These are phyloP conservation scores for Vickermania ingenoplastis DNA, from an alignment of 208 protist genomes.

Conservation along the genomic window DNA sequence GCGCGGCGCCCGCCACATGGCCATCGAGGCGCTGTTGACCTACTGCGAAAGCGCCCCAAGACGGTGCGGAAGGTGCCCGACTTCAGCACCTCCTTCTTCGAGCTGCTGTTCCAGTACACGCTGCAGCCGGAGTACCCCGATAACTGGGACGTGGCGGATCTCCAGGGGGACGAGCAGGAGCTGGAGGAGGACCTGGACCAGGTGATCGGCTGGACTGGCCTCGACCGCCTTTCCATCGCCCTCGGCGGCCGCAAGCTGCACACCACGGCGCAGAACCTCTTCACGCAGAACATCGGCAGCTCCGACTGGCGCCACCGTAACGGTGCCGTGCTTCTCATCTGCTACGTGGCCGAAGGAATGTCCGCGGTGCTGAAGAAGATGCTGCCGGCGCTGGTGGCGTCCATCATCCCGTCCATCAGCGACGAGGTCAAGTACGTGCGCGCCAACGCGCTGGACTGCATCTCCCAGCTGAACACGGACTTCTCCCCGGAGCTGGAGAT, in stretches of 20 bases:
- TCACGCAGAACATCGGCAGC: constrained; percentile 57
- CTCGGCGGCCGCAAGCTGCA: constrained; percentile 74
- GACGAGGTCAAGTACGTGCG: constrained; percentile 80
- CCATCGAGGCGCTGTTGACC: constrained; percentile 69
- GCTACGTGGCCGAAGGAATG: constrained; percentile 67
- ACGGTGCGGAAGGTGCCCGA: constrained; percentile 65
- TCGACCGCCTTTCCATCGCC: constrained; percentile 68
- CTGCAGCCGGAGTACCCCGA: constrained; percentile 44
- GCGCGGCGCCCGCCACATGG: constrained; percentile 53
- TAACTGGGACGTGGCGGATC: constrained; percentile 56
- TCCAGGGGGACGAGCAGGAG: constrained; percentile 50
- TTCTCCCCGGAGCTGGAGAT: constrained; percentile 60
- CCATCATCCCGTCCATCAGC: constrained; percentile 31
- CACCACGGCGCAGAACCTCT: constrained; percentile 46
- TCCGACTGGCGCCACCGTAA: constrained; percentile 66
- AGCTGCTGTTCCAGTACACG: constrained; percentile 81
- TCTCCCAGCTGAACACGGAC: constrained; percentile 65
- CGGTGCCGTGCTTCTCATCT: constrained; percentile 65
- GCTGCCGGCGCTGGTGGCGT: constrained; percentile 34
- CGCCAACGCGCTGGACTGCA: constrained; percentile 47
- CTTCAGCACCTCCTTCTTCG: constrained; percentile 69
- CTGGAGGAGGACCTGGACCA: constrained; percentile 55
- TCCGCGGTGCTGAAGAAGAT: constrained; percentile 42
- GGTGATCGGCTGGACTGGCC: constrained; percentile 44
- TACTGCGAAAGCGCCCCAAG: constrained; percentile 76